Evolutionary conservation across 257 asterid genomes (phyloP), one percentile per base, ranked within the genome.

Genomic region (Rhazya stricta): DNA sequence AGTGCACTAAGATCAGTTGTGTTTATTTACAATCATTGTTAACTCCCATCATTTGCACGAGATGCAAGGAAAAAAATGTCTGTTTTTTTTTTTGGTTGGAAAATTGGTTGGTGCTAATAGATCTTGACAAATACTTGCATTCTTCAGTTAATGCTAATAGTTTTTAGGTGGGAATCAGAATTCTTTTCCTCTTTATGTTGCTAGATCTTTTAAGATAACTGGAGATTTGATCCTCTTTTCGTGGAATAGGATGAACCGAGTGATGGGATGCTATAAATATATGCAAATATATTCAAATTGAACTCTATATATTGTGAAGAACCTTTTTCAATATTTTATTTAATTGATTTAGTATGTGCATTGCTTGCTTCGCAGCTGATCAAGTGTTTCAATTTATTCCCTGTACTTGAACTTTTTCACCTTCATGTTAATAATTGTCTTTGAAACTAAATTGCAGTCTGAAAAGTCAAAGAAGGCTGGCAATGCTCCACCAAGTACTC

Each of bases 391-490:
- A 10, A 12, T 61, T 50, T 9, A 21, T 51, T 76, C 37, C n/a
- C 53, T 45, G 15, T 68, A 54, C 46, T 13, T 73, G 34, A 34
- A 9, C 29, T 43, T 45, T 61, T 60, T 37, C 23, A 60, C 43
- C n/a, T 41, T 39, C 67, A 72, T 65, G 37, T 29, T 37, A n/a
- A 5, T n/a, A 15, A 30, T n/a, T 39, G 10, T 25, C 41, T 53
- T 57, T 37, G 5, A 39, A 9, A 36, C 42, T 70, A 36, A 61
- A 11, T 63, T 51, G 86, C 91, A 90, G 97, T 92, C 97, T 19
- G 97, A 89, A 81, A 94, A 90, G 88, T 94, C 97, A 67, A 94
- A 89, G 86, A 91, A 88, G 81, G 86, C 89, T 75, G 98, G 98
- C 83, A 83, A 87, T 80, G 75, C 84, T 69, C 91, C 97, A 61